phyloP scores from a whole-genome alignment of 495 filamentous ascomycete genomes.

The Neurospora terricola region DNA sequence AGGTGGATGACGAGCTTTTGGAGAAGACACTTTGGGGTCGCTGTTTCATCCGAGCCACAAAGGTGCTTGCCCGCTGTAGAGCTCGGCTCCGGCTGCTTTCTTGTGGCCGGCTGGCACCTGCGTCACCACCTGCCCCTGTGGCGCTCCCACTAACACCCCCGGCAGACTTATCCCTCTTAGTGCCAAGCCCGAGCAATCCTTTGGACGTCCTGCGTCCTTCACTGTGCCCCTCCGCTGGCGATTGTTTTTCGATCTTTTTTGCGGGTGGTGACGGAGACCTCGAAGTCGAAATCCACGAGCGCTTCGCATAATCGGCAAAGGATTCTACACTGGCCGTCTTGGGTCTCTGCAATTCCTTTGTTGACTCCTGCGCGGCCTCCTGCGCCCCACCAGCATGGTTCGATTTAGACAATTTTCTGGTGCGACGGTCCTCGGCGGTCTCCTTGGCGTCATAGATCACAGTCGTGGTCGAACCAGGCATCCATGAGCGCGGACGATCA shows the following conservation, averaged over 20 bases:
- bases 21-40: conserved; percentile 28
- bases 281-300: conserved; percentile 56
- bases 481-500: conserved; percentile 35
- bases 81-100: conserved; percentile 20
- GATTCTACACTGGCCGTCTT: conserved; percentile 40
- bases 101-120: conserved; percentile 13
- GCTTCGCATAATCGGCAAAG: conserved; percentile 54
- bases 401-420: conserved; percentile 8
- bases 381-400: conserved; percentile 14
- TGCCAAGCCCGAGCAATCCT: conserved; percentile 11
- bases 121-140: conserved; percentile 18
- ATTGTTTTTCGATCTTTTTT: conserved; percentile 17
- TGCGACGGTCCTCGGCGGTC: conserved; percentile 8
- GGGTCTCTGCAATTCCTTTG: conserved; percentile 18
- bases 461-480: conserved; percentile 31
- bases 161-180: conserved; percentile 18
- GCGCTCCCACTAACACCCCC: conserved; percentile 19
- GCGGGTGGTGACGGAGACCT: conserved; percentile 49
- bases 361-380: neutral
- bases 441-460: neutral
- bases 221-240: conserved; percentile 2
- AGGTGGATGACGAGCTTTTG: conserved; percentile 18
- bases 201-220: neutral
- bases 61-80: conserved; percentile 24
- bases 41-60: conserved; percentile 33